phyloP scores from a whole-genome alignment of 225 moss, liverwort and hornwort species.

The Neckera pumila region DNA sequence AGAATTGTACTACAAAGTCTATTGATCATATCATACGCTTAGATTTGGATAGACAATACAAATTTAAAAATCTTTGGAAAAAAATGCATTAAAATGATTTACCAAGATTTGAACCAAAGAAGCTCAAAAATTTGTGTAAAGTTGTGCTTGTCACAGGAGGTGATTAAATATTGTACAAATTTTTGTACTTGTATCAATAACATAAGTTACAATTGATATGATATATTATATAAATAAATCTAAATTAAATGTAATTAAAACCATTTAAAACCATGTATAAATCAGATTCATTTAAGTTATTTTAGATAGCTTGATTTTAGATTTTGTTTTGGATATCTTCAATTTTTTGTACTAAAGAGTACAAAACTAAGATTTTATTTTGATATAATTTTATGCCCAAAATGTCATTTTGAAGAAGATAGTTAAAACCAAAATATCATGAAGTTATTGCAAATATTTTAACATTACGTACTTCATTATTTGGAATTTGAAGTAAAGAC shows the following conservation, averaged over 20 bases:
- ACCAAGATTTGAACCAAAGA: neutral
- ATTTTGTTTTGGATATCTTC: neutral
- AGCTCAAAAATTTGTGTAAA: no score
- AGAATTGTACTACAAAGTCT: fast-evolving
- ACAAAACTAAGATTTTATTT: neutral
- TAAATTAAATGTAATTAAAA: neutral
- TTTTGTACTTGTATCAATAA: neutral
- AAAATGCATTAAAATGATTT: no score
- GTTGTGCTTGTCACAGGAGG: neutral
- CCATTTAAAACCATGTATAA: no score
- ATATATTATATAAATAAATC: neutral
- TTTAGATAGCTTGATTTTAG: no score
- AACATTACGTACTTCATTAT: neutral
- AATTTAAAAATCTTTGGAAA: neutral
- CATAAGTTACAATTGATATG: neutral
- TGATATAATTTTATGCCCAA: neutral
- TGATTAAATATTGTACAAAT: no score
- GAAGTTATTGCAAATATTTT: neutral
- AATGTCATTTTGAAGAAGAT: neutral
- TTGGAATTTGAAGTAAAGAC: neutral
- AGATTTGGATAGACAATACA: no score
- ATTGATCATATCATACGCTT: neutral
- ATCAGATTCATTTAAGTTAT: neutral
- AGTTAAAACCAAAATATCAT: neutral
- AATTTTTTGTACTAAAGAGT: no score